Evolutionary conservation across 768 basidiomycete genomes (phyloP).

Genomic region (Gloeostereum incarnatum): DNA sequence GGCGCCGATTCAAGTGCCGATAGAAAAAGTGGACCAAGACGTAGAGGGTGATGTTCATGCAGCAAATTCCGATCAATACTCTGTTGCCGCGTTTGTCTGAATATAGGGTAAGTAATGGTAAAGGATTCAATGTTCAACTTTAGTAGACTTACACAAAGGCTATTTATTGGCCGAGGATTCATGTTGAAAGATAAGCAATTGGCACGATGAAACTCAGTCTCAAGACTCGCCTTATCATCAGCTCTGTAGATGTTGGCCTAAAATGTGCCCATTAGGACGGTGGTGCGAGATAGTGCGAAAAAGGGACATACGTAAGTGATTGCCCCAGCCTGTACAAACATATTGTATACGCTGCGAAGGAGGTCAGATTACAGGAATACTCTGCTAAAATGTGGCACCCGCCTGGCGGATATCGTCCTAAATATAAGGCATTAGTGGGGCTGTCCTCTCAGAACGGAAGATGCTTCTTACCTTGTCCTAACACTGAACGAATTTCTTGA

Average conservation of each 20-base stretch:
- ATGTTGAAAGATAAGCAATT: neutral
- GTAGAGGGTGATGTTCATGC: constrained; percentile 46
- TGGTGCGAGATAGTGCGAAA: neutral
- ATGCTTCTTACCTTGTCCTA: constrained; percentile 39
- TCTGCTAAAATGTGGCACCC: neutral
- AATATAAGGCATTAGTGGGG: neutral
- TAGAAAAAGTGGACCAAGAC: constrained; percentile 46
- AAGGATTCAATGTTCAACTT: neutral
- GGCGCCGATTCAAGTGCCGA: constrained; percentile 33
- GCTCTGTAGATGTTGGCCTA: constrained; percentile 47
- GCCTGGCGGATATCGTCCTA: constrained; percentile 33
- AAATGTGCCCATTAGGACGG: constrained; percentile 4
- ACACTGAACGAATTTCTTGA: constrained; percentile 56
- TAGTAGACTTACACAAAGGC: constrained; percentile 23
- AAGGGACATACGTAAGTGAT: constrained; percentile 32
- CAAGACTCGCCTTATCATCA: constrained; percentile 31
- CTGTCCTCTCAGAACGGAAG: constrained; percentile 3
- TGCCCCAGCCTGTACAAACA: constrained; percentile 51
- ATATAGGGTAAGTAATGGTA: constrained; percentile 1
- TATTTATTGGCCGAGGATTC: constrained; percentile 3
- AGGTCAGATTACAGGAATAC: neutral
- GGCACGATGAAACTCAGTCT: neutral
- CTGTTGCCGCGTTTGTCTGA: constrained; percentile 50
- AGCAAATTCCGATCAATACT: constrained; percentile 42
- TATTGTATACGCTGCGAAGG: constrained; percentile 40